Base-by-base conservation (phyloP, 768 basidiomycete genomes). In the Boletus patriciae region DNA sequence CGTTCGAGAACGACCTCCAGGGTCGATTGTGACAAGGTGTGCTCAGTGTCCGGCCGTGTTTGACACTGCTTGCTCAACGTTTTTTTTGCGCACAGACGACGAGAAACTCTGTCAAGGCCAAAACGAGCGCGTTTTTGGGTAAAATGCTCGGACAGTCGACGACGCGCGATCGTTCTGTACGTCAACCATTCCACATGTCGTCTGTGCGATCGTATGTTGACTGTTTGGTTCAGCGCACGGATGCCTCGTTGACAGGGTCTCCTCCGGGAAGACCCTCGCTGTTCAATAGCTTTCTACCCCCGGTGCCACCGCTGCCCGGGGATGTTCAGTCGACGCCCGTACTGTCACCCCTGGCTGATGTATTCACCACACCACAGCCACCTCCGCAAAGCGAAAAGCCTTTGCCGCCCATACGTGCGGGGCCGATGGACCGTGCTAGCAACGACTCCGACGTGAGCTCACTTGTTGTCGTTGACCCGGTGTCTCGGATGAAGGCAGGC, bases 91-190 rank as follows among this genome's bases (percentile, higher is more conserved):
- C 3, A 13, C 10, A 71, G 70, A 16, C 73, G 29, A 65, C 75
- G 12, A 90, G 82, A 69, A 80, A 83, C 12, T 84, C 89, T 7
- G 85, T 92, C 55, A 76, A 88, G 59, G 80, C 84, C 37, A 92
- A 90, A 70, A 90, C 89, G n/a, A 88, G 82, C 64, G 88, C 88
- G 45, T 85, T 93, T 67, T 77, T 88, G 60, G 89, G 88, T 3
- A 91, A 86, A 72, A 87, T 93, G 85, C 73, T 87, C 38, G 88
- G 89, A 4, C 81, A 86, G 62, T 78, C 74, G 46, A 80, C 80
- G 33, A 78, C 83, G 31, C 79, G 88, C 47, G 88, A 90, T 69
- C 83, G 87, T 72, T 85, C 84, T 52, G 88, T 90, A 72, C 69
- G 80, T 70, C 60, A 48, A 43, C 2, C 9, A 29, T 29, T 29